Conservation (phyloP, 495 filamentous ascomycete species). For the Platismatia glauca region DNA sequence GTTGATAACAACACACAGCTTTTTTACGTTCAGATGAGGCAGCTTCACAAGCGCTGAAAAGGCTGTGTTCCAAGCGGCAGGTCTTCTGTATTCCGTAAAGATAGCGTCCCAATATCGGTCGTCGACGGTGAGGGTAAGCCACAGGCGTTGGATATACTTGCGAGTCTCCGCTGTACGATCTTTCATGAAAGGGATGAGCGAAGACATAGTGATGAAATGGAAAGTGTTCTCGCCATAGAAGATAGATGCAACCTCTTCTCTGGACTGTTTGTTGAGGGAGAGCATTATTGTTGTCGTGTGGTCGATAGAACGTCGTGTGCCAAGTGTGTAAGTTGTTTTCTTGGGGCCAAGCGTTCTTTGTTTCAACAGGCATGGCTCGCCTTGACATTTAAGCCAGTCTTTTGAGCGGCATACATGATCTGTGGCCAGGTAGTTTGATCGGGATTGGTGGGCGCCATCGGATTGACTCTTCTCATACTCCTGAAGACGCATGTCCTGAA, state of each 20-base stretch:
- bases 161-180: neutral
- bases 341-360: neutral
- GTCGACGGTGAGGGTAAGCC: neutral
- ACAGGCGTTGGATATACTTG: neutral
- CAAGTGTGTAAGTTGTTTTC: neutral
- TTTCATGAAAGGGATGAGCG: neutral
- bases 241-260: neutral
- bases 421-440: neutral
- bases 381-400: too few species aligned
- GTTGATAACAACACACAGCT: neutral
- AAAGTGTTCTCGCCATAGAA: neutral
- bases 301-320: neutral
- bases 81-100: neutral
- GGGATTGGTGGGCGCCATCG: neutral
- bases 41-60: neutral
- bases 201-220: neutral
- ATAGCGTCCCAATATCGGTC: neutral
- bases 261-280: neutral
- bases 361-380: neutral
- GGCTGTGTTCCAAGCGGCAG: neutral
- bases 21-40: neutral
- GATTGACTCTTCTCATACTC: neutral
- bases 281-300: neutral
- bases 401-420: neutral
- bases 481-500: neutral